Percentiles rank a stretch among this genome's conserved stretches.
These are phyloP conservation scores for Dinochytrium kinnereticum DNA, from an alignment of 371 early-diverging fungal genomes.

Conservation along the genomic window DNA sequence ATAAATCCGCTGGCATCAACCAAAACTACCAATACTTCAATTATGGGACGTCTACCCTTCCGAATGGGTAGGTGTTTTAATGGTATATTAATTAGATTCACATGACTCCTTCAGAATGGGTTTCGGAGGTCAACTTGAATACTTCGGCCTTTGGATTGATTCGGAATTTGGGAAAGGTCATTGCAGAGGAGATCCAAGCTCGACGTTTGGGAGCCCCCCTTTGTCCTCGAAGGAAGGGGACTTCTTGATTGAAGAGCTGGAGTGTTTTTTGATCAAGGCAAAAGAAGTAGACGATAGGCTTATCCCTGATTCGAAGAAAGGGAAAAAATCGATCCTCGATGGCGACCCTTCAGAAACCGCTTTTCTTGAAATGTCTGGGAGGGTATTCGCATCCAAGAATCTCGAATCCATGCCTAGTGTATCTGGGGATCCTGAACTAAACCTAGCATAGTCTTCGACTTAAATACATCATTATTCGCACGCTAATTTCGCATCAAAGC, in stretches of 20 bases:
- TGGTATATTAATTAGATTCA: neutral
- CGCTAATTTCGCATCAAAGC: constrained; percentile 86
- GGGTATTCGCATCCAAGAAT: constrained; percentile 77
- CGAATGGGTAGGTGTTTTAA: constrained; percentile 65
- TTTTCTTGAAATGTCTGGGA: constrained; percentile 86
- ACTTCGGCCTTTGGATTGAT: constrained; percentile 82
- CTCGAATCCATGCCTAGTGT: neutral
- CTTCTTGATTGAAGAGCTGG: constrained; percentile 17
- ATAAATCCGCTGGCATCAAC: constrained; percentile 65
- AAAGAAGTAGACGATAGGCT: constrained; percentile 63
- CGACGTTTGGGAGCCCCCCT: constrained; percentile 9
- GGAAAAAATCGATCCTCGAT: constrained; percentile 65
- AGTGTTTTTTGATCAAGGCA: constrained; percentile 56
- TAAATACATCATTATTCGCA: constrained; percentile 68
- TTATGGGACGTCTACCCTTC: constrained; percentile 79
- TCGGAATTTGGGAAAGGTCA: constrained; percentile 71
- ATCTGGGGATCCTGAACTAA: too few species aligned
- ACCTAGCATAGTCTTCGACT: too few species aligned
- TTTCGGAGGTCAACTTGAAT: constrained; percentile 83
- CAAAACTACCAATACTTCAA: constrained; percentile 82
- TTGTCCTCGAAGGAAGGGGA: neutral
- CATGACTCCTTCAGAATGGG: constrained; percentile 51
- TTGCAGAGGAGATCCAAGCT: constrained; percentile 68
- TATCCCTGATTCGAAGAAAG: constrained; percentile 31
- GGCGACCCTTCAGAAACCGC: constrained; percentile 74